Conservation (phyloP, 768 basidiomycete species). For the Macrolepiota fuliginosa region DNA sequence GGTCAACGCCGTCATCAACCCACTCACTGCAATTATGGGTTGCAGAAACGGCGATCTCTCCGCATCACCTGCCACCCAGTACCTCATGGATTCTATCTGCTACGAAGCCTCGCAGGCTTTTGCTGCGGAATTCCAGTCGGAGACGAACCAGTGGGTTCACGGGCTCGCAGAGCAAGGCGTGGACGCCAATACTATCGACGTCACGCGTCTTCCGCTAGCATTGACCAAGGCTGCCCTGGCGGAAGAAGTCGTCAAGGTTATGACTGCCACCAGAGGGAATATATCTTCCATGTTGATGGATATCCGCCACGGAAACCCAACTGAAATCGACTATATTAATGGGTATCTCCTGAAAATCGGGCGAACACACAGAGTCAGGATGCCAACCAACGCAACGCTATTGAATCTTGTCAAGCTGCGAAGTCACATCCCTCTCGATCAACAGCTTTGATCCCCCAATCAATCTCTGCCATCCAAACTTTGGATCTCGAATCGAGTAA, state of each 20-base stretch:
- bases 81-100: slow-evolving; percentile 55
- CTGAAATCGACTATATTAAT: slow-evolving; percentile 82
- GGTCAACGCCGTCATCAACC: slow-evolving; percentile 79
- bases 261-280: slow-evolving; percentile 57
- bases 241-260: slow-evolving; percentile 57
- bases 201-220: slow-evolving; percentile 42
- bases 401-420: slow-evolving; percentile 61
- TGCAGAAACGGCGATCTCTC: slow-evolving; percentile 81
- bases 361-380: slow-evolving; percentile 48
- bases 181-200: slow-evolving; percentile 22
- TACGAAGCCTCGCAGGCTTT: slow-evolving; percentile 70
- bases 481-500: not conserved
- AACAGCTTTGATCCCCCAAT: slow-evolving; percentile 26
- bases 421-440: slow-evolving; percentile 51
- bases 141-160: slow-evolving; percentile 32
- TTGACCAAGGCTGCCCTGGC: slow-evolving; percentile 46
- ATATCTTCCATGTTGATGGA: slow-evolving; percentile 83
- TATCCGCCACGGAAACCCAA: slow-evolving; percentile 53
- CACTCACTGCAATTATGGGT: slow-evolving; percentile 78
- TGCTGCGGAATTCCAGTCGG: slow-evolving; percentile 44
- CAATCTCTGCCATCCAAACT: not conserved
- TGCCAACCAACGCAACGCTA: slow-evolving; percentile 56
- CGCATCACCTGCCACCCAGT: slow-evolving; percentile 35
- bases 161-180: slow-evolving; percentile 27
- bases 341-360: slow-evolving; percentile 77